These are phyloP conservation scores for Spathaspora gorwiae DNA, from an alignment of 805 yeast genomes.

Conservation along the genomic window DNA sequence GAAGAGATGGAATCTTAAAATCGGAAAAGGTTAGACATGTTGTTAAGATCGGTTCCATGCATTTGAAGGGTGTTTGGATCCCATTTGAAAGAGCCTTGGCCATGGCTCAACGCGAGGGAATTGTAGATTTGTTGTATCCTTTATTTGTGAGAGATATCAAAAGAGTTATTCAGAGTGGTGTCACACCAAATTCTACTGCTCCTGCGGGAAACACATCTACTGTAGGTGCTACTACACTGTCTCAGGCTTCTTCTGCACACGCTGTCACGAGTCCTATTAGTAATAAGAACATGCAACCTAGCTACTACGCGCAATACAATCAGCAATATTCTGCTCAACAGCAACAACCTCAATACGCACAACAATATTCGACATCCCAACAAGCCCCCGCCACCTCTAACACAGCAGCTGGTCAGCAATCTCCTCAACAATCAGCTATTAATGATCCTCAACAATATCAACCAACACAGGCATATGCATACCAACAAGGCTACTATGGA, in stretches of 20 bases:
- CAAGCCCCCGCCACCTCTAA: neutral
- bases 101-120: conserved; percentile 77
- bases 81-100: conserved; percentile 80
- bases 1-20: conserved; percentile 79
- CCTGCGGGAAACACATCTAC: neutral
- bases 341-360: conserved; percentile 1
- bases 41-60: conserved; percentile 84
- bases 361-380: conserved; percentile 1
- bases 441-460: conserved; percentile 1
- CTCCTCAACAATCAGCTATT: neutral
- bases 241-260: neutral
- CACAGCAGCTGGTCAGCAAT: conserved; percentile 1
- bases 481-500: neutral
- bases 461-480: neutral
- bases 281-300: neutral
- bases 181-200: conserved; percentile 26
- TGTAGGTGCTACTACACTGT: neutral
- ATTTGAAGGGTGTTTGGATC: conserved; percentile 85
- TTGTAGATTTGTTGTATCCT: conserved; percentile 61
- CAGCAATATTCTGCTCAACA: conserved; percentile 6
- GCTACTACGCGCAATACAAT: conserved; percentile 4
- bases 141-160: conserved; percentile 73
- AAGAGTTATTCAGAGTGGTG: conserved; percentile 44
- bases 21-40: conserved; percentile 74
- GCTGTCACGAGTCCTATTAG: neutral